phyloP scores from a whole-genome alignment of 1,139 yeast genomes.

The Saccharomycopsis hybrid region DNA sequence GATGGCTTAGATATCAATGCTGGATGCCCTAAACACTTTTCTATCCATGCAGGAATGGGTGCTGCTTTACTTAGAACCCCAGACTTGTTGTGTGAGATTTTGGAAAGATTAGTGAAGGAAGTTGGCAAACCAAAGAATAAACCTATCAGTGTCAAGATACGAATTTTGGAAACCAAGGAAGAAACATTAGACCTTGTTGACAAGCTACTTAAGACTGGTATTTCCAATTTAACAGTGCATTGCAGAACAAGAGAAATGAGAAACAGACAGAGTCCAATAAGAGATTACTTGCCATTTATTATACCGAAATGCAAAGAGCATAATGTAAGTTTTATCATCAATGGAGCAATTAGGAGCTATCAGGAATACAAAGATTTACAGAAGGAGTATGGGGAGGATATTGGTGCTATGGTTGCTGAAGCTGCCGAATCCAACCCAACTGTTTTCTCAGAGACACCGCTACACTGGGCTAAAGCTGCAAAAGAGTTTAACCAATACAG shows the following conservation, averaged over 20 bases:
- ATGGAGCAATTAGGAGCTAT: slow-evolving; percentile 64
- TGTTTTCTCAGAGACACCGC: slow-evolving; percentile 49
- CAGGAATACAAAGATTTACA: slow-evolving; percentile 52
- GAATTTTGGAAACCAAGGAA: slow-evolving; percentile 57
- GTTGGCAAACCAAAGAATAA: slow-evolving; percentile 74
- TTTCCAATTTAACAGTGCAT: slow-evolving; percentile 77
- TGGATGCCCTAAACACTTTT: slow-evolving; percentile 92
- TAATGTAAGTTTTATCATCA: slow-evolving; percentile 67
- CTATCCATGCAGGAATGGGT: slow-evolving; percentile 94
- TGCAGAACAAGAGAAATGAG: slow-evolving; percentile 89
- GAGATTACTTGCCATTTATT: slow-evolving; percentile 57
- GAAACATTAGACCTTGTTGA: slow-evolving; percentile 59
- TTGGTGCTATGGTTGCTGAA: slow-evolving; percentile 93
- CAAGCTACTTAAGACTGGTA: slow-evolving; percentile 71
- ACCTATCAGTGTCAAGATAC: slow-evolving; percentile 85
- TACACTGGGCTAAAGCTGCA: slow-evolving; percentile 49
- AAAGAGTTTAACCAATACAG: slow-evolving; percentile 55
- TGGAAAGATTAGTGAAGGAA: slow-evolving; percentile 59
- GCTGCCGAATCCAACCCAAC: slow-evolving; percentile 85
- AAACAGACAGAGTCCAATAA: slow-evolving; percentile 73
- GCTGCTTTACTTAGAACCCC: slow-evolving; percentile 86
- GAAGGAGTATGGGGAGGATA: slow-evolving; percentile 42
- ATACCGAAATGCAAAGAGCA: slow-evolving; percentile 55
- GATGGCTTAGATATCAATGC: slow-evolving; percentile 91
- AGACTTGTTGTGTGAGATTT: slow-evolving; percentile 62